Evolutionary conservation across 169 alveolate genomes (phyloP).

Genomic region (Amoebophrya sp.): DNA sequence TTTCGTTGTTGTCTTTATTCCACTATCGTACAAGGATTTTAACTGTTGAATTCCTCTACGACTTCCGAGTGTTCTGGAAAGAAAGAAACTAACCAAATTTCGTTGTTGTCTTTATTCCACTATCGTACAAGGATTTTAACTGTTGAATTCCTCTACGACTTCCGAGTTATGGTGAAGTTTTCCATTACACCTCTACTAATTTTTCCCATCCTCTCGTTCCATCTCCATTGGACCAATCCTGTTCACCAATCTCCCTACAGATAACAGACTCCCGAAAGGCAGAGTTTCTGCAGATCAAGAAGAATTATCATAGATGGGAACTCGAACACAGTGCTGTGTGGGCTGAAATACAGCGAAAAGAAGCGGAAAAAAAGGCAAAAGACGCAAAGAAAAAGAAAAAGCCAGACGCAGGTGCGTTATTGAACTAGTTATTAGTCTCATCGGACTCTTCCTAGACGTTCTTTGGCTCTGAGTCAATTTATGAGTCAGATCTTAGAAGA

Average conservation of each 20-base stretch:
- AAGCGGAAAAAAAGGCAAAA: background rate
- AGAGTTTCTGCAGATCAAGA: background rate
- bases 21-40: background rate
- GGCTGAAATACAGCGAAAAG: background rate
- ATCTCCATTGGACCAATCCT: background rate
- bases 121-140: background rate
- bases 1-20: background rate
- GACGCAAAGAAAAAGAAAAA: constrained; percentile 7
- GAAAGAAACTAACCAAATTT: background rate
- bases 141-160: background rate
- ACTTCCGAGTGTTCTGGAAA: background rate
- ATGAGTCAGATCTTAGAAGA: too few species aligned
- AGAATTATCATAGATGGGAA: background rate
- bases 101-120: background rate
- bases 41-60: background rate
- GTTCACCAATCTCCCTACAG: too few species aligned
- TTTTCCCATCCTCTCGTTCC: background rate
- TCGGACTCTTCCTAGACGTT: too few species aligned
- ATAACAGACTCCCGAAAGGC: background rate
- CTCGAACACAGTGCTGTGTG: background rate
- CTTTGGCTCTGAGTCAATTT: too few species aligned
- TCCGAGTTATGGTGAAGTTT: background rate
- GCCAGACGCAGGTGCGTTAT: background rate
- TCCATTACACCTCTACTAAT: background rate
- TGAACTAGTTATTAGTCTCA: background rate